phyloP scores from a whole-genome alignment of 2,329 filamentous ascomycete genomes.

The Fusarium sp. region DNA sequence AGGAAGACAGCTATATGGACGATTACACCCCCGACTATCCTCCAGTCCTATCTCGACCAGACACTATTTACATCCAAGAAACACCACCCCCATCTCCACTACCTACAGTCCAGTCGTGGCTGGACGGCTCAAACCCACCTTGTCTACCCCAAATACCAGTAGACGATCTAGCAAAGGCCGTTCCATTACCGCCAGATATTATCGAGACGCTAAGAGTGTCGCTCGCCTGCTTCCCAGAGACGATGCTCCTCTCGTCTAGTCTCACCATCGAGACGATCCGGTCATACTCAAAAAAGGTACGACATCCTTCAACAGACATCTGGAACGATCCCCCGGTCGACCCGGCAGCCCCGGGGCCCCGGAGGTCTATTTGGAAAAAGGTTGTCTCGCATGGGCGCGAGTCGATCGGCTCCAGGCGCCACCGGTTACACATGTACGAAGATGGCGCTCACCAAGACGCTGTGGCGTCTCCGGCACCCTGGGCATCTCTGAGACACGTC shows the following conservation, averaged over 20 bases:
- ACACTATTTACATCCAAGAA: constrained; percentile 46
- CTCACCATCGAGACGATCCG: constrained; percentile 69
- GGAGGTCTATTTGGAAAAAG: constrained; percentile 52
- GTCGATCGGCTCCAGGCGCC: constrained; percentile 26
- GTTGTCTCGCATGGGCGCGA: constrained; percentile 48
- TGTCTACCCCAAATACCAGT: constrained; percentile 44
- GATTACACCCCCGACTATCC: background rate
- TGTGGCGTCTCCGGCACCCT: constrained; percentile 48
- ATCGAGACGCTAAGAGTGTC: constrained; percentile 66
- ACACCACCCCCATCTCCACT: constrained; percentile 51
- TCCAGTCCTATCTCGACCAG: constrained; percentile 24
- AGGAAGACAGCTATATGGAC: constrained; percentile 33
- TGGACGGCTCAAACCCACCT: constrained; percentile 48
- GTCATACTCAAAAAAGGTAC: constrained; percentile 64
- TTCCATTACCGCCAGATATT: constrained; percentile 65
- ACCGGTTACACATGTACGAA: constrained; percentile 27
- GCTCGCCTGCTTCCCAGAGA: constrained; percentile 68
- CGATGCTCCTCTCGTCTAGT: constrained; percentile 67
- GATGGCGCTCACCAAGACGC: constrained; percentile 20
- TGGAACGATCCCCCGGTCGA: constrained; percentile 36
- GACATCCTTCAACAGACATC: constrained; percentile 51
- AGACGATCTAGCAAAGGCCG: constrained; percentile 52
- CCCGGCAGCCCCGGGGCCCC: constrained; percentile 18
- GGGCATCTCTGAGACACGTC: constrained; percentile 61
- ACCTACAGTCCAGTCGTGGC: constrained; percentile 52